Conservation (phyloP, 2,329 filamentous ascomycete genomes). For the Fusarium circinatum region DNA sequence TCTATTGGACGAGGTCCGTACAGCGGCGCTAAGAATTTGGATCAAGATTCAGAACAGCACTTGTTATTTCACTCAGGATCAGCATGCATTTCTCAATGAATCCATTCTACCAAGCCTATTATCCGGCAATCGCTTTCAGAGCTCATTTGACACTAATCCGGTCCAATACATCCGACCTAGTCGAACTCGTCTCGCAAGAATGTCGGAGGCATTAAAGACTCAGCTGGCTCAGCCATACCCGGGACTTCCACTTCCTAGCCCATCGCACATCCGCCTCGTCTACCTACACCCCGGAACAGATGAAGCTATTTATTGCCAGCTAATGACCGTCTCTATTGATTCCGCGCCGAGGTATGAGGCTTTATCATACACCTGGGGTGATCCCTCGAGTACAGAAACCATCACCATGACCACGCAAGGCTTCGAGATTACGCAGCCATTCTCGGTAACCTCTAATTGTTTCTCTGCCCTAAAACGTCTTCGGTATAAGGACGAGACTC, state of each 20-base stretch:
- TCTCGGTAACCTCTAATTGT: neutral
- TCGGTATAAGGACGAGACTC: neutral
- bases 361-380: neutral
- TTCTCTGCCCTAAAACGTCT: neutral
- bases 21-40: neutral
- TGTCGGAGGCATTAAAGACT: neutral
- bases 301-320: neutral
- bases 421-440: accelerated
- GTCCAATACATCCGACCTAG: neutral
- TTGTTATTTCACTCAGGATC: neutral
- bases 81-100: accelerated
- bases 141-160: neutral
- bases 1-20: neutral
- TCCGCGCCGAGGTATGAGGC: neutral
- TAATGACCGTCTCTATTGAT: accelerated
- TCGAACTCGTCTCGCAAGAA: neutral
- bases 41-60: too few species aligned
- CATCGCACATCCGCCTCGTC: neutral
- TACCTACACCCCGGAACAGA: neutral
- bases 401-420: neutral
- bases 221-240: neutral
- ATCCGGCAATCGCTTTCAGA: accelerated
- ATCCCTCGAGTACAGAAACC: neutral
- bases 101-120: too few species aligned
- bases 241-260: neutral